Conservation (phyloP, 257 asterid genomes). For the Linaria vulgaris region DNA sequence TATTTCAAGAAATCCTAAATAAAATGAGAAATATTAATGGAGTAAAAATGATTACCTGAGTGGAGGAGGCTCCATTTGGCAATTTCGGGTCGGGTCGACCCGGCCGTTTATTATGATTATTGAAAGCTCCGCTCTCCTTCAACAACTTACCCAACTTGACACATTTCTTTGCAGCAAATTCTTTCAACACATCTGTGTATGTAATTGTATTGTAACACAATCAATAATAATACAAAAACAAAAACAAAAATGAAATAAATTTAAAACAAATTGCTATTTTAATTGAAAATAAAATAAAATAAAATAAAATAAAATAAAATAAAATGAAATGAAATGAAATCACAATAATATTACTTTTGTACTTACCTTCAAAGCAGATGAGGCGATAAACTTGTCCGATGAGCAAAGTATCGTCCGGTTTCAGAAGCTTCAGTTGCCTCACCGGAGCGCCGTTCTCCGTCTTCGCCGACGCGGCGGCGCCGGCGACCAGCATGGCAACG, state of each 20-base stretch:
- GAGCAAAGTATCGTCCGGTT: constrained; percentile 67
- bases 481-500: constrained; percentile 60
- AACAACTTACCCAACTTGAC: constrained; percentile 59
- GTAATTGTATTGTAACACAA: too few species aligned
- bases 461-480: constrained; percentile 35
- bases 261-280: not conserved
- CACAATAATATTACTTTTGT: not conserved
- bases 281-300: not conserved
- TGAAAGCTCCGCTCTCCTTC: constrained; percentile 43
- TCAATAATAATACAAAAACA: not conserved
- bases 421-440: constrained; percentile 78
- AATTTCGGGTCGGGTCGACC: not conserved
- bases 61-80: not conserved
- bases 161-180: constrained; percentile 56
- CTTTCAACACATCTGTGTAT: constrained; percentile 57
- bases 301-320: not conserved
- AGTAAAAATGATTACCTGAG: not conserved
- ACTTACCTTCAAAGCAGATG: constrained; percentile 71
- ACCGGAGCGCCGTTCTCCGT: constrained; percentile 47
- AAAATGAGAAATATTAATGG: too few species aligned
- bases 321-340: not conserved
- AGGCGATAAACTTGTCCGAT: constrained; percentile 82
- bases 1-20: too few species aligned
- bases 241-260: not conserved
- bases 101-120: constrained; percentile 22